Base-by-base conservation (phyloP, 768 basidiomycete genomes). In the Termitomyces sp. region DNA sequence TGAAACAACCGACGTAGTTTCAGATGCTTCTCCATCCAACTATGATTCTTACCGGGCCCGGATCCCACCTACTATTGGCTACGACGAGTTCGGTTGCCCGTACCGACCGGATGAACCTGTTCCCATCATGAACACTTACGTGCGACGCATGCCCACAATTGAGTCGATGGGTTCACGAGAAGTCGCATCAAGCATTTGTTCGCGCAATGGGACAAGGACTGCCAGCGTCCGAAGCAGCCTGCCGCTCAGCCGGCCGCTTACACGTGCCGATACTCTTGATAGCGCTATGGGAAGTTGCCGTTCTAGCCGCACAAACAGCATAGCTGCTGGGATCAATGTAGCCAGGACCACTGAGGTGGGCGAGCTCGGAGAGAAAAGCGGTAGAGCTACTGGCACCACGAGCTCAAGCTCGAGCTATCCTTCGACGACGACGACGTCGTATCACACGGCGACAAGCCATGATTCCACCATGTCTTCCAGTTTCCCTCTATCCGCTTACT, bases 71-170 rank as follows among this genome's bases (percentile, higher is more conserved):
- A 59, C 69, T 13, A 64, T 78, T 38, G 75, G 75, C 0, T 78
- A 77, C 60, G 77, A 81, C 65, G 80, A 81, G 60, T 79, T 78
- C 49, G 78, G 77, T 2, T 68, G 71, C 26, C 77, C 77, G 3
- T 78, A 77, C 63, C 73, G 74, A 20, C 73, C 77, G 22, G 81
- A 81, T 40, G 77, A 80, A 57, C 76, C 80, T 54, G 73, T 90
- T 32, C 78, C 77, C 6, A 77, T 91, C 50, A 72, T 92, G 56
- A 86, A 88, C 54, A 76, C 80, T 24, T 81, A 76, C 63, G 78
- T 91, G 45, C 77, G 80, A 53, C 86, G 90, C 40, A 90, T 92
- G 89, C 85, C 88, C 20, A 91, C 90, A 30, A 91, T 91, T 60
- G 88, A 90, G 68, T 85, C 83, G 44, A 77, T 90, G 68, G 88